These are phyloP conservation scores for Ophiostoma sp. DNA, from an alignment of 2,329 filamentous ascomycete species.

Conservation along the genomic window DNA sequence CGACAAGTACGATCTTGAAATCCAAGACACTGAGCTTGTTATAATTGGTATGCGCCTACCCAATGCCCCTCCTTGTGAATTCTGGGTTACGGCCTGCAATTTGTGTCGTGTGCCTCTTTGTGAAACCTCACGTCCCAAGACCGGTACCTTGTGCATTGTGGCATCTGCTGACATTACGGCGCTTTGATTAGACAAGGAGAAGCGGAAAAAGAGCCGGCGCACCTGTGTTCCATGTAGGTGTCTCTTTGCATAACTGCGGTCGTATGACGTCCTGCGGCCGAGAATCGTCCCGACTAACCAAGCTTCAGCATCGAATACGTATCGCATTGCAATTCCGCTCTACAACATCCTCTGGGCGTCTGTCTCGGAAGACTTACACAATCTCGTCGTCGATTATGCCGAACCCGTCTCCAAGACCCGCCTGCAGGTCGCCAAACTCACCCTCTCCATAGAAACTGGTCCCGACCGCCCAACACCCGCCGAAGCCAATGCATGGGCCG, in stretches of 20 bases:
- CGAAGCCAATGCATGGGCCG: conserved; percentile 55
- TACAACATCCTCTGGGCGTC: conserved; percentile 83
- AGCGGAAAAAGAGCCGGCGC: conserved; percentile 26
- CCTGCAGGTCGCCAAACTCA: conserved; percentile 51
- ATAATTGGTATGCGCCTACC: conserved; percentile 21
- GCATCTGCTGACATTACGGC: background rate
- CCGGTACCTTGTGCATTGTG: background rate
- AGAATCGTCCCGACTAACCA: background rate
- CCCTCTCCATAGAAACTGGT: conserved; percentile 13
- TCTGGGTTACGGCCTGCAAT: background rate
- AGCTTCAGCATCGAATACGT: conserved; percentile 8
- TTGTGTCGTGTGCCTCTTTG: background rate
- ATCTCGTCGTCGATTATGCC: conserved; percentile 69
- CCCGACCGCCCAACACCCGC: conserved; percentile 34
- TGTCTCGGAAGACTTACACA: conserved; percentile 43
- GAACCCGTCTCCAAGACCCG: conserved; percentile 52
- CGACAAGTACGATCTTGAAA: conserved; percentile 26
- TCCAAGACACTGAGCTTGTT: conserved; percentile 23
- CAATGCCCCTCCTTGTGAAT: background rate
- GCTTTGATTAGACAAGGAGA: conserved; percentile 24
- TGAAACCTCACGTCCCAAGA: background rate
- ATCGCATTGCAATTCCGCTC: conserved; percentile 53
- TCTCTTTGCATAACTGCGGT: background rate
- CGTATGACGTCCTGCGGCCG: background rate
- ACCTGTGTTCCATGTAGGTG: conserved; percentile 20